These are phyloP conservation scores for Sideroxylon spinosum DNA, from an alignment of 179 eudicot genomes.

Conservation along the genomic window DNA sequence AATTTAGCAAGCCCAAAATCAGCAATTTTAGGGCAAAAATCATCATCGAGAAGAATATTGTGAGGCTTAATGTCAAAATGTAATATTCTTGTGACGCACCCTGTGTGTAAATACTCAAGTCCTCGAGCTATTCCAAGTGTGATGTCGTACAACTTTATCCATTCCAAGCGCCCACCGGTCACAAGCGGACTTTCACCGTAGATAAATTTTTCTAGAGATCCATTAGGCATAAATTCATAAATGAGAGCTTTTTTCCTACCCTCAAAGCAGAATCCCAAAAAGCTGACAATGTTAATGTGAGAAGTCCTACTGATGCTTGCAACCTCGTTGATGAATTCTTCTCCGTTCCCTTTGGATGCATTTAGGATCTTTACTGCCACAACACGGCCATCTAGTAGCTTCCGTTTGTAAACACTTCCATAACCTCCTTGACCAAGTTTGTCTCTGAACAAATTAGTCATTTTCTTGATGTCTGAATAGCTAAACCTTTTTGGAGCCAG, in stretches of 20 bases:
- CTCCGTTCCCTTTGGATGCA: constrained; percentile 25
- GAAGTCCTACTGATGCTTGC: constrained; percentile 27
- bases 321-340: constrained; percentile 32
- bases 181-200: not conserved
- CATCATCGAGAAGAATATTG: constrained; percentile 28
- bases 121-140: constrained; percentile 28
- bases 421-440: constrained; percentile 33
- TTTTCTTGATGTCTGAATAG: constrained; percentile 25
- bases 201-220: constrained; percentile 31
- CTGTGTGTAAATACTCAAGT: constrained; percentile 28
- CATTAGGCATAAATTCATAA: constrained; percentile 32
- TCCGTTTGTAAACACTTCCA: constrained; percentile 30
- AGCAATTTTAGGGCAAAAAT: constrained; percentile 25
- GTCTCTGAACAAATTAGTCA: constrained; percentile 23
- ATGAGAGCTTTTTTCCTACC: constrained; percentile 22
- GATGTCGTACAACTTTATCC: constrained; percentile 19
- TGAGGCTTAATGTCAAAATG: constrained; percentile 34
- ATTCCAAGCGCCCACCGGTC: not conserved
- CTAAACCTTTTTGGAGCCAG: constrained; percentile 23
- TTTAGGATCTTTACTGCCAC: constrained; percentile 32
- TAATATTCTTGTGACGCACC: constrained; percentile 24
- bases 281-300: constrained; percentile 28
- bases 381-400: constrained; percentile 10
- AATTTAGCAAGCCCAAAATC: constrained; percentile 35
- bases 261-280: constrained; percentile 26